Conservation (phyloP, 441 rosid genomes). For the Erodium moschatum region DNA sequence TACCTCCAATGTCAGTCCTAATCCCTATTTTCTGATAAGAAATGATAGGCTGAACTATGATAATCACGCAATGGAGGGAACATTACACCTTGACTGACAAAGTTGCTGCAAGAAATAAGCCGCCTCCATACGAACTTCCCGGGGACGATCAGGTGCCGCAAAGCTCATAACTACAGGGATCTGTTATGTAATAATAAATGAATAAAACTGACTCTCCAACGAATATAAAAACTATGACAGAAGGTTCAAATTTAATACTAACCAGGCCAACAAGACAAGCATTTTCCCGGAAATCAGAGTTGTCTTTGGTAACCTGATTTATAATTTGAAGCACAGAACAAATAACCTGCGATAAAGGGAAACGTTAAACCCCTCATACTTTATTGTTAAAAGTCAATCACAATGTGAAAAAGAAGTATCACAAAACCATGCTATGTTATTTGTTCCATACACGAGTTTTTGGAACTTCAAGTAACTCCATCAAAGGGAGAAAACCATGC, state of each 20-base stretch:
- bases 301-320: conserved; percentile 77
- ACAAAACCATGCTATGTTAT: too few relatives aligned
- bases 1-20: conserved; percentile 23
- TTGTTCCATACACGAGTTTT: conserved; percentile 52
- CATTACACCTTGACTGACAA: conserved; percentile 79
- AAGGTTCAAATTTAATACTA: conserved; percentile 25
- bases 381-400: conserved; percentile 17
- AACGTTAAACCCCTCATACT: conserved; percentile 18
- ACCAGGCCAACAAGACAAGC: conserved; percentile 96
- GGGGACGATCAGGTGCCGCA: conserved; percentile 68
- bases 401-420: conserved; percentile 14
- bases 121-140: conserved; percentile 91
- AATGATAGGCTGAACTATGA: conserved; percentile 9
- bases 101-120: conserved; percentile 92
- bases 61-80: conserved; percentile 16
- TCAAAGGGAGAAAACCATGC: conserved; percentile 81
- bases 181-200: conserved; percentile 35
- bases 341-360: conserved; percentile 50
- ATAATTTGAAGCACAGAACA: conserved; percentile 81
- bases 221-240: conserved; percentile 3
- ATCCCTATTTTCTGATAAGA: conserved; percentile 17
- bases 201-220: conserved; percentile 20
- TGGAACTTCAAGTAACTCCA: conserved; percentile 86
- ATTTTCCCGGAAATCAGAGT: conserved; percentile 85
- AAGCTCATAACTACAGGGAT: conserved; percentile 75